Base-by-base conservation (phyloP, 441 rosid genomes). In the Jatropha podagrica region DNA sequence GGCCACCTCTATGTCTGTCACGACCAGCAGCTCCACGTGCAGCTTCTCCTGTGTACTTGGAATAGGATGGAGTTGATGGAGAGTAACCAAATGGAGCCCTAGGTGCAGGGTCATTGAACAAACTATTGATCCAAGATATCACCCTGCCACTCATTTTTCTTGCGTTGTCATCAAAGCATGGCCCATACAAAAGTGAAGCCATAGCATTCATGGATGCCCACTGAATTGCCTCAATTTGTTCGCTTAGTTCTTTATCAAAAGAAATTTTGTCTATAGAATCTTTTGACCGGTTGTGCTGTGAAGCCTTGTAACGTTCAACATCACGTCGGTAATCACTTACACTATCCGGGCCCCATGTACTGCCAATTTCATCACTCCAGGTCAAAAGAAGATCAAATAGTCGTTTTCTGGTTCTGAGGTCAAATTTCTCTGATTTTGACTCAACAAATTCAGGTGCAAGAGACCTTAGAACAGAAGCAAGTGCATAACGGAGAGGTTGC, bases 151-250 rank as follows among this genome's bases (percentile, higher is more conserved):
- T 89, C 99, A 94, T 94, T 90, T 94, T 96, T 83, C 98, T 90
- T 44, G 98, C 97, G 87, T 91, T 94, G 83, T 96, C 99, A 78
- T 94, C 99, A 88, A 96, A 96, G 81, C 98, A 96, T 59, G 97
- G 93, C 72, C 99, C 99, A 81, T 96, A 91, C 66, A 96, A 86
- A 77, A 96, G 95, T 55, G 98, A 94, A 78, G 98, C 97, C 91
- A 96, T 92, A 55, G 99, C 98, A 88, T 90, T 91, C 96, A 93
- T 88, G 52, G 99, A 94, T 76, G 93, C 98, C 98, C 98, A 96
- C 80, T 96, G 99, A 68, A 94, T 91, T 67, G 97, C 95, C 88
- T 96, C 98, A 64, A 94, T 80, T 85, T 93, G 99, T 82, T 96
- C 98, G 75, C 83, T 91, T 82, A 96, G 80, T 80, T 96, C 99